A percentile compares a stretch with the other conserved stretches of the same genome.
These are phyloP conservation scores for Leccinum huronense DNA, from an alignment of 1,284 basidiomycete genomes.

Conservation along the genomic window DNA sequence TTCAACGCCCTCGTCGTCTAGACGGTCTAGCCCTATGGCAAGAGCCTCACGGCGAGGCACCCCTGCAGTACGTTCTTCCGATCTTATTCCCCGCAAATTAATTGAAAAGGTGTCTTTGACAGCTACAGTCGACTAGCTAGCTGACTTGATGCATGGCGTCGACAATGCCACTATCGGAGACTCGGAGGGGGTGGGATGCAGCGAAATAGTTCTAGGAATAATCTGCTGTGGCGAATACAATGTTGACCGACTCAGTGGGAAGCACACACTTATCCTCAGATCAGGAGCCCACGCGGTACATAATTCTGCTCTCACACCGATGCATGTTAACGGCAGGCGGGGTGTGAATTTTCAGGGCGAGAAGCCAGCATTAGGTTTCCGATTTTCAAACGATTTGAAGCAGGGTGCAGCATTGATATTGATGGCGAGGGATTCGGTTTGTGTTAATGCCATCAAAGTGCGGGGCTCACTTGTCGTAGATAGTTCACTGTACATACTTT, in stretches of 20 bases:
- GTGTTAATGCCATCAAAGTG: slow-evolving; percentile 26
- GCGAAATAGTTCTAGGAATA: slow-evolving; percentile 4
- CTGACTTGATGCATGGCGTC: slow-evolving; percentile 14
- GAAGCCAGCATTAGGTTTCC: slow-evolving; percentile 32
- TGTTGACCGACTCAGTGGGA: not conserved
- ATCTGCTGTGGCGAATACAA: slow-evolving; percentile 3
- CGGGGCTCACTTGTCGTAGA: slow-evolving; percentile 21
- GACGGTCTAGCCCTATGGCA: slow-evolving; percentile 45
- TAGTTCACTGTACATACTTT: not conserved
- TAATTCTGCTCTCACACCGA: slow-evolving; percentile 2
- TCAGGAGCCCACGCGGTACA: not conserved
- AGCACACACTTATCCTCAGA: not conserved
- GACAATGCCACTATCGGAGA: not conserved
- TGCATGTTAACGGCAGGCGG: slow-evolving; percentile 15
- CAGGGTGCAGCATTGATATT: slow-evolving; percentile 10
- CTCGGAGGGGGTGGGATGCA: not conserved
- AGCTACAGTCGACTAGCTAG: slow-evolving; percentile 19
- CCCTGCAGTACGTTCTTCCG: slow-evolving; percentile 28
- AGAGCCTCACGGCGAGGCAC: slow-evolving; percentile 32
- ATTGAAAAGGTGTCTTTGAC: slow-evolving; percentile 22
- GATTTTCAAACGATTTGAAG: slow-evolving; percentile 33
- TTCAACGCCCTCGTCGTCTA: slow-evolving; percentile 41
- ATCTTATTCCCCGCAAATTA: slow-evolving; percentile 27
- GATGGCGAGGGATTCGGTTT: slow-evolving; percentile 18
- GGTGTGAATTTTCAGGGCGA: slow-evolving; percentile 30